phyloP scores from a whole-genome alignment of 2,329 filamentous ascomycete genomes.

The Neofusicoccum laricinum region DNA sequence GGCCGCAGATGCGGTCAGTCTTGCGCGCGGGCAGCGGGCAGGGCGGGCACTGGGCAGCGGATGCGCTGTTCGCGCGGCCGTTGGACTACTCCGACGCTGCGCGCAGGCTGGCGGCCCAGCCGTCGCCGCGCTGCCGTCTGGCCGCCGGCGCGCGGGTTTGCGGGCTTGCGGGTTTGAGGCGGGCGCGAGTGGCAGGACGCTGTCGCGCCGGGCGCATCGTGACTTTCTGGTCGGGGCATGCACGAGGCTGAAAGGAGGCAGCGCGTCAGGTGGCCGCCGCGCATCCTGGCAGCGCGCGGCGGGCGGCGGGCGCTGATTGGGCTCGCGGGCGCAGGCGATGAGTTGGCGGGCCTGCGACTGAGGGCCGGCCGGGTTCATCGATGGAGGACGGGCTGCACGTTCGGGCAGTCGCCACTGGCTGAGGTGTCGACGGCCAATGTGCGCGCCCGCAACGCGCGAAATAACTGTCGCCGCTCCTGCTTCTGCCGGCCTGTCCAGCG shows the following conservation, averaged over 20 bases:
- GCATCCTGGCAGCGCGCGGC: background rate
- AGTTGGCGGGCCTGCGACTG: background rate
- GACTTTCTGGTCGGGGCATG: constrained; percentile 2
- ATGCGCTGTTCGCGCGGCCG: constrained; percentile 5
- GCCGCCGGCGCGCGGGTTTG: no score
- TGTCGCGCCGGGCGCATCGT: background rate
- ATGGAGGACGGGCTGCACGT: background rate
- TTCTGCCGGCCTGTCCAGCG: background rate
- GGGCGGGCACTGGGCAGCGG: background rate
- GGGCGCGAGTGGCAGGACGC: background rate
- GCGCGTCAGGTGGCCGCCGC: constrained; percentile 2
- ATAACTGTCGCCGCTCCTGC: constrained; percentile 10
- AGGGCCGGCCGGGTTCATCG: background rate
- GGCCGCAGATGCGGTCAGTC: constrained; percentile 16
- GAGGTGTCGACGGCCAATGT: constrained; percentile 7
- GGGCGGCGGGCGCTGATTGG: background rate
- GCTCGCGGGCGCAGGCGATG: background rate
- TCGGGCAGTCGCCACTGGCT: constrained; percentile 6
- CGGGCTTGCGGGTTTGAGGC: no score
- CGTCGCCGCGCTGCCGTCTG: no score
- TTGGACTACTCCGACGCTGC: background rate
- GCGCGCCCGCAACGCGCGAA: background rate
- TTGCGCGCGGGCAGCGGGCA: background rate
- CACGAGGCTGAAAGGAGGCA: constrained; percentile 13
- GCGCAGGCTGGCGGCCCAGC: background rate